A percentile compares a stretch with the other conserved stretches of the same genome.
Evolutionary conservation across 805 yeast species (phyloP).

Genomic region (Barnettozyma botsteinii): DNA sequence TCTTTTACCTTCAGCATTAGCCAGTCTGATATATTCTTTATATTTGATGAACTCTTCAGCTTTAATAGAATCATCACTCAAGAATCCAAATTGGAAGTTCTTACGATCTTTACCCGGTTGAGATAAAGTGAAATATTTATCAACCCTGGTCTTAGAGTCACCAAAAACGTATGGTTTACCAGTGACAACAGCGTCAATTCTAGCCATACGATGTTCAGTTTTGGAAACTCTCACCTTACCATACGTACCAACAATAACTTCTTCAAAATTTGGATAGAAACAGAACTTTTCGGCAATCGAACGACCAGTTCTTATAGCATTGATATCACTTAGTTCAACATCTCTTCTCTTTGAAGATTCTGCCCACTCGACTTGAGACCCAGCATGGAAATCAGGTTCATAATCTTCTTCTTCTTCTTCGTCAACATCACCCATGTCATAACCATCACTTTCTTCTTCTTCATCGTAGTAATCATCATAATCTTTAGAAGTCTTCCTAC

Average conservation of each 20-base stretch:
- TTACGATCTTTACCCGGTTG: conserved; percentile 73
- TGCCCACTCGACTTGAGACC: conserved; percentile 45
- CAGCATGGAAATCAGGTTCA: conserved; percentile 37
- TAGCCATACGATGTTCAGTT: conserved; percentile 77
- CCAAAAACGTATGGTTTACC: conserved; percentile 48
- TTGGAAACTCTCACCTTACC: conserved; percentile 75
- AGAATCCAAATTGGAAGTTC: conserved; percentile 67
- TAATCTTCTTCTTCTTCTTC: conserved; percentile 42
- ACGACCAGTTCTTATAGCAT: conserved; percentile 72
- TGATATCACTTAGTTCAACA: conserved; percentile 59
- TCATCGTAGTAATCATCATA: conserved; percentile 40
- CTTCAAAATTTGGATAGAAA: conserved; percentile 76
- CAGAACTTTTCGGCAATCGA: conserved; percentile 67
- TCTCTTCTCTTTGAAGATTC: conserved; percentile 36
- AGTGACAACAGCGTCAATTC: conserved; percentile 58
- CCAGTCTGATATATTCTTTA: conserved; percentile 51
- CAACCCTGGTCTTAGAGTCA: conserved; percentile 37
- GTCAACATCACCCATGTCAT: conserved; percentile 33
- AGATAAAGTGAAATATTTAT: conserved; percentile 62
- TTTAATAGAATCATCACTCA: conserved; percentile 73
- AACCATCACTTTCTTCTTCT: conserved; percentile 34
- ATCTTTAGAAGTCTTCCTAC: conserved; percentile 28
- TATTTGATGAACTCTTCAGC: conserved; percentile 71
- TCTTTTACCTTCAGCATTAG: conserved; percentile 30
- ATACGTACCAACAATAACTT: conserved; percentile 63